Conservation (phyloP, 2,329 filamentous ascomycete species). For the Aspergillus sp. region DNA sequence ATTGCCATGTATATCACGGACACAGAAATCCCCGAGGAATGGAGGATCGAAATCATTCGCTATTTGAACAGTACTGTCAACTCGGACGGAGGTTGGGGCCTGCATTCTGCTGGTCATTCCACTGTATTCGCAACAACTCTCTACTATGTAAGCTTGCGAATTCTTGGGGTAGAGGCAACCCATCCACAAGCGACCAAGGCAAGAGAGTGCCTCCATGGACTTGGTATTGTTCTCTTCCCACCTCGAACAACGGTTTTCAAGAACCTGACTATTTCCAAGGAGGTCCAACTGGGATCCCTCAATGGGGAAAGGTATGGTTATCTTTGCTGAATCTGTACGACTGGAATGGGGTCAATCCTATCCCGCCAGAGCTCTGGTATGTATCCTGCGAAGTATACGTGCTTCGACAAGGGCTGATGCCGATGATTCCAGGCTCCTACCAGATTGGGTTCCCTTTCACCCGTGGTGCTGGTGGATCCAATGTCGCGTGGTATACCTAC, state of each 20-base stretch:
- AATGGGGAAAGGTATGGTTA: constrained; percentile 14
- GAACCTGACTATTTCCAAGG: neutral
- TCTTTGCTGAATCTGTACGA: constrained; percentile 6
- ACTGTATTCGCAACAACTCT: constrained; percentile 8
- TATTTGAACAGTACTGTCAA: constrained; percentile 2
- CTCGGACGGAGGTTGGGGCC: constrained; percentile 7
- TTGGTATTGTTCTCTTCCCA: neutral
- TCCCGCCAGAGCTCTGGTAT: constrained; percentile 8
- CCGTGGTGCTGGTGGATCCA: constrained; percentile 12
- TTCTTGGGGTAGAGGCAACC: constrained; percentile 4
- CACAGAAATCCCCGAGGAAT: neutral
- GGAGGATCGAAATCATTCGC: neutral
- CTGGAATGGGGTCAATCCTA: constrained; percentile 7
- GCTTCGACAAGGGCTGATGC: neutral
- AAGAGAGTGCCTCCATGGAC: neutral
- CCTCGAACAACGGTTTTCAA: neutral
- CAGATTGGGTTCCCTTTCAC: constrained; percentile 4
- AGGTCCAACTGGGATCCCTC: neutral
- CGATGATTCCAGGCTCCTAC: constrained; percentile 1
- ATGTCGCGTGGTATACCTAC: constrained; percentile 4
- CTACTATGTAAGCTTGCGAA: constrained; percentile 4
- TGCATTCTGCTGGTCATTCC: neutral
- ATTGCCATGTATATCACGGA: constrained; percentile 2
- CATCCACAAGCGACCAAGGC: neutral
- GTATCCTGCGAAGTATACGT: neutral